Evolutionary conservation across 2,329 filamentous ascomycete species (phyloP).

Genomic region (Pleomassaria siparia): DNA sequence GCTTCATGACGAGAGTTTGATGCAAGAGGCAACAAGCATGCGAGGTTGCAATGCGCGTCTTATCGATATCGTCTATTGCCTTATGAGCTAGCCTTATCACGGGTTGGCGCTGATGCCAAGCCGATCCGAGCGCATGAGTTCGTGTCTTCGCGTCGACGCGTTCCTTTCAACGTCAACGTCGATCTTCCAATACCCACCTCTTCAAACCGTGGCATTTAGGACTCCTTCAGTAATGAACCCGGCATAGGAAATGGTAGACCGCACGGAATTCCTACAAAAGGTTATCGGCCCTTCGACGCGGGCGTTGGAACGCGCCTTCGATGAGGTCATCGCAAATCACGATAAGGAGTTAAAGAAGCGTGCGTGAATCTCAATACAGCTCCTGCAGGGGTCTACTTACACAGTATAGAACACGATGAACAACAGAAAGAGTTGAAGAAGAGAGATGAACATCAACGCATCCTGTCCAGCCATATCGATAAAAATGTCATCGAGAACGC

Average conservation of each 20-base stretch:
- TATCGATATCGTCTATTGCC: not conserved
- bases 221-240: not conserved
- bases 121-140: constrained; percentile 6
- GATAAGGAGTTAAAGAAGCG: constrained; percentile 38
- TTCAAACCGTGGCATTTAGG: not conserved
- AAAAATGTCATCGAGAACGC: constrained; percentile 29
- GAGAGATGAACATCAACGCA: constrained; percentile 32
- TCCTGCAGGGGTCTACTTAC: constrained; percentile 4
- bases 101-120: constrained; percentile 1
- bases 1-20: constrained; percentile 37
- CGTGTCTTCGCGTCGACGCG: constrained; percentile 7
- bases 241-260: constrained; percentile 25
- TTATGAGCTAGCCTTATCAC: not conserved
- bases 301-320: constrained; percentile 21
- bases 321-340: constrained; percentile 37
- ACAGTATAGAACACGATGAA: constrained; percentile 24
- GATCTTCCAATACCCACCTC: not conserved
- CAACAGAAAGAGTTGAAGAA: constrained; percentile 27
- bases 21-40: constrained; percentile 8
- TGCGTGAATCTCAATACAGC: constrained; percentile 12
- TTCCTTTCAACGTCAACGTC: not conserved
- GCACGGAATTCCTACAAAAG: constrained; percentile 30
- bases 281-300: constrained; percentile 30
- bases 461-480: constrained; percentile 27
- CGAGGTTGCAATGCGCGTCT: not conserved